Percentiles rank a stretch among this genome's conserved stretches.
Conservation (phyloP, 345 rosid species). For the Ricinus communis region DNA sequence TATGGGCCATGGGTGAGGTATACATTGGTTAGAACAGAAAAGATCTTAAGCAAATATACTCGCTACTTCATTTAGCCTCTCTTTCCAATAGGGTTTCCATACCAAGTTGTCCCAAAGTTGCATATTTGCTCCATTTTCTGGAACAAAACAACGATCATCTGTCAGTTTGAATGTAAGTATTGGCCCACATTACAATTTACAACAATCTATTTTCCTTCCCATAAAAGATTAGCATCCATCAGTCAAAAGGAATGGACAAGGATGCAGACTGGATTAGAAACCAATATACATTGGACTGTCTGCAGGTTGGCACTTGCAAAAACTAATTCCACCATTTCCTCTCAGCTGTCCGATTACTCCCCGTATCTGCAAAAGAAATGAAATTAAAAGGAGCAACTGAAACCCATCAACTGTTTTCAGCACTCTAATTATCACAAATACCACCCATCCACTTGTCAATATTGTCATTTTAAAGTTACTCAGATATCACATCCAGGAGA, state of each 20-base stretch:
- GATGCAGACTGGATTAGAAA: no score
- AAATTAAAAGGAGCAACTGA: conserved; percentile 3
- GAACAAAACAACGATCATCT: background rate
- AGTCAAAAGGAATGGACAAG: no score
- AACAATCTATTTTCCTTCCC: background rate
- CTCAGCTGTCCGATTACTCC: background rate
- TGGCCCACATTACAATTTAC: background rate
- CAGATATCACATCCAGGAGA: background rate
- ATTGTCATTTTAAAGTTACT: background rate
- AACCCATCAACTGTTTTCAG: background rate
- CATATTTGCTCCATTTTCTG: background rate
- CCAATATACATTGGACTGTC: background rate
- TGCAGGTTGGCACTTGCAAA: background rate
- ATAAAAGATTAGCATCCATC: background rate
- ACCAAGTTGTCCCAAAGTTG: background rate
- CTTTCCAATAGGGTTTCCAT: background rate
- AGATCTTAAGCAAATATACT: background rate
- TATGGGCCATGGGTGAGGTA: background rate
- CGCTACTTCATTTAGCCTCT: background rate
- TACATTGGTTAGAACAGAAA: background rate
- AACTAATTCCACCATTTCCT: background rate
- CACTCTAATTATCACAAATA: background rate
- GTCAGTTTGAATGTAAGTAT: background rate
- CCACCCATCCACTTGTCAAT: background rate
- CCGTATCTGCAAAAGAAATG: background rate